Percentiles rank a stretch among this genome's conserved stretches.
These are phyloP conservation scores for Claviceps quebecensis DNA, from an alignment of 2,329 filamentous ascomycete genomes.

Conservation along the genomic window DNA sequence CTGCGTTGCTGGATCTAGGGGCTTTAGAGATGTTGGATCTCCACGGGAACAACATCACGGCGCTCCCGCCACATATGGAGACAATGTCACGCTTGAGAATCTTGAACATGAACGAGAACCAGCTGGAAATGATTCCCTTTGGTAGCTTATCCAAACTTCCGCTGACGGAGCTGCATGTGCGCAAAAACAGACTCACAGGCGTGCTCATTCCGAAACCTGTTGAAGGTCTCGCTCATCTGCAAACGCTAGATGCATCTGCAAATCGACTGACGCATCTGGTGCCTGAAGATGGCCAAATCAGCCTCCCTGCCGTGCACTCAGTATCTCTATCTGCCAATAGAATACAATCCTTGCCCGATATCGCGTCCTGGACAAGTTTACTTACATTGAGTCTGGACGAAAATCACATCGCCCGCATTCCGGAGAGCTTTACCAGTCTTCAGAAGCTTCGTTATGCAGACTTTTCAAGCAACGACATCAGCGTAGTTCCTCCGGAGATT, in stretches of 20 bases:
- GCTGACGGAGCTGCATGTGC: conserved; percentile 57
- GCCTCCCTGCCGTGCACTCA: conserved; percentile 57
- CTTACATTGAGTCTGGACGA: conserved; percentile 64
- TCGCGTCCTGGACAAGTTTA: conserved; percentile 61
- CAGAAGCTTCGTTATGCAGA: conserved; percentile 61
- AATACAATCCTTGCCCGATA: conserved; percentile 55
- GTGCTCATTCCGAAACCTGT: conserved; percentile 53
- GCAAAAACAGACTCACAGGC: conserved; percentile 66
- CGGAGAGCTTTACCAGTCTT: conserved; percentile 57
- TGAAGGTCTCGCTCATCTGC: conserved; percentile 46
- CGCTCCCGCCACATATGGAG: conserved; percentile 53
- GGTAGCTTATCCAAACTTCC: conserved; percentile 52
- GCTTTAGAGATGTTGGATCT: conserved; percentile 71
- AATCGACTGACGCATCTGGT: conserved; percentile 54
- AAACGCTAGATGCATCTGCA: conserved; percentile 61
- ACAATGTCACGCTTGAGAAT: conserved; percentile 56
- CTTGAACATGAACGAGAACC: conserved; percentile 70
- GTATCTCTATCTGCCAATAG: conserved; percentile 73
- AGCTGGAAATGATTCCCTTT: conserved; percentile 57
- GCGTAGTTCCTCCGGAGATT: conserved; percentile 59
- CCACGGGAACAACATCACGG: conserved; percentile 63
- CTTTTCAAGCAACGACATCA: conserved; percentile 74
- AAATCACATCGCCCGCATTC: conserved; percentile 66
- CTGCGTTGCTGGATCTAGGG: conserved; percentile 46
- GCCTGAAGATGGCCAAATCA: conserved; percentile 30